Evolutionary conservation across 2,329 filamentous ascomycete genomes (phyloP), one percentile per base, ranked within the genome.

Genomic region (Intubia oerlemansii): DNA sequence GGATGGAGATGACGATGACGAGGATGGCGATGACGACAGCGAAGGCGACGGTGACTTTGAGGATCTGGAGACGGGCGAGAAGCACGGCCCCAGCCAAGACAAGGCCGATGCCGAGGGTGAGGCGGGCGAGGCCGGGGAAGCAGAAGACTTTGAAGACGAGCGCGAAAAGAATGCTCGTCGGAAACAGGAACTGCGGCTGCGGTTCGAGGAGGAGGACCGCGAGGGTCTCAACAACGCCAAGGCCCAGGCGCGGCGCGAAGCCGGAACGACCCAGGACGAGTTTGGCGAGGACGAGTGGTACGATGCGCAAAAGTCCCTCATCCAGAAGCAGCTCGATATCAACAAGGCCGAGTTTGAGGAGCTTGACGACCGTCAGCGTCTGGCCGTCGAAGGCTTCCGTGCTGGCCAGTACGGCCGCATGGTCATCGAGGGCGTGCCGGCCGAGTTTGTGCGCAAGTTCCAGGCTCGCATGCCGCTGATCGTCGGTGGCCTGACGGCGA

Each of bases 271-370:
- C 11, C 58, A 69, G 5, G 69, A 85, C 30, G 76, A 90, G 44
- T 95, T 91, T 43, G 88, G 84, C 29, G 88, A 98, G 50, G 88
- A 98, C 46, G 80, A 98, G 32, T 98, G 90, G 90, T 98, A 98
- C 47, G 88, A 95, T 45, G 69, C 78, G 17, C 88, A 98, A 47
- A 98, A 98, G 54, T 80, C 88, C 18, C 65, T 77, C 47, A 72
- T 98, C 34, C 79, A 93, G 52, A 93, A 92, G 53, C 88, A 98
- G 49, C 65, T 88, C 37, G 79, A 90, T 43, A 93, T 98, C 66
- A 98, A 98, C 54, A 81, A 82, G 44, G 69, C 80, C 33, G 90
- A 95, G 45, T 92, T 90, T 38, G 80, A 84, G 40, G 66, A 68
- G 31, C 65, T 98, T 3, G 88, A 98, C 45, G 77, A 88, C 37